Percentiles rank a stretch among this genome's conserved stretches.
Evolutionary conservation across 352 stramenopile species (phyloP).

Genomic region (Phytophthora ramorum): DNA sequence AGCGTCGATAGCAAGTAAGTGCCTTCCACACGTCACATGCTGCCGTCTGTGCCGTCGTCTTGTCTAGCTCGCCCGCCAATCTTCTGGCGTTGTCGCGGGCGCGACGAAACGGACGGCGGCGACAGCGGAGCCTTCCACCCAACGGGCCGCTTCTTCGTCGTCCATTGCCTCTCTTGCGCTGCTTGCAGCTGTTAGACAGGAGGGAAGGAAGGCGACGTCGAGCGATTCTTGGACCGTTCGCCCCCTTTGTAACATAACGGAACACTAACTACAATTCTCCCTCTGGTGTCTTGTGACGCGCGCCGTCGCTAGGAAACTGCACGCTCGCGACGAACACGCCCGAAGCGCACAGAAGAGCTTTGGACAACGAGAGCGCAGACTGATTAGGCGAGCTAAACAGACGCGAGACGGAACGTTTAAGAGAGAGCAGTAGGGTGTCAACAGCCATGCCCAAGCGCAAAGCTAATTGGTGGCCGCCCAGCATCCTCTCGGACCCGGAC

Average conservation of each 20-base stretch:
- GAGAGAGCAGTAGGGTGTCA: neutral
- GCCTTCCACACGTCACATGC: neutral
- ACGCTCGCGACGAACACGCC: slow-evolving; percentile 8
- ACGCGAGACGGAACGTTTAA: slow-evolving; percentile 9
- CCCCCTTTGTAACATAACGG: slow-evolving; percentile 10
- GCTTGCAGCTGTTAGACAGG: neutral
- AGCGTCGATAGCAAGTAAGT: neutral
- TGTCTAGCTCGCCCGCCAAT: no score
- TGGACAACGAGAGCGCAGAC: neutral
- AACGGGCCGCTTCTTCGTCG: neutral
- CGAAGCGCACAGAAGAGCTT: slow-evolving; percentile 19
- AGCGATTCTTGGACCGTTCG: neutral
- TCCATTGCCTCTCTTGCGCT: neutral
- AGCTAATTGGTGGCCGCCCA: slow-evolving; percentile 76
- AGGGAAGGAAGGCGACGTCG: neutral
- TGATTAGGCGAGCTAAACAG: neutral
- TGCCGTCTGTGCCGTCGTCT: neutral
- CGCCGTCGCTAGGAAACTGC: slow-evolving; percentile 16
- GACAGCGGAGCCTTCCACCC: neutral
- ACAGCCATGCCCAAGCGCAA: slow-evolving; percentile 75
- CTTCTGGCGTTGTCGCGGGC: neutral
- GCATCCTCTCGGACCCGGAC: slow-evolving; percentile 71
- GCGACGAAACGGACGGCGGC: neutral
- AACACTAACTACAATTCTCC: slow-evolving; percentile 19
- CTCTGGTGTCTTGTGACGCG: neutral